Evolutionary conservation across 345 rosid genomes (phyloP).

Genomic region (Orychophragmus violaceus): DNA sequence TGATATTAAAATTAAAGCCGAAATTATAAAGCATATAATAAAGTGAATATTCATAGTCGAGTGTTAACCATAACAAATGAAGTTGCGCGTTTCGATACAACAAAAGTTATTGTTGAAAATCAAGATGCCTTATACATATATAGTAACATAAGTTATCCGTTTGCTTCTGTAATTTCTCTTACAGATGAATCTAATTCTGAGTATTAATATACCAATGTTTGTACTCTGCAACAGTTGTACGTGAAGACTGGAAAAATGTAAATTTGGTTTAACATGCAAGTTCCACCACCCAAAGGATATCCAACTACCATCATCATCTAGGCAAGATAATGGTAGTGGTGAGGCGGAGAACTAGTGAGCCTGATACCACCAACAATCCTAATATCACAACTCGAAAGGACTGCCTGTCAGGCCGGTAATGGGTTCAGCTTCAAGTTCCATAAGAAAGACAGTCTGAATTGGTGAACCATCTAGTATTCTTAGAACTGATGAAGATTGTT

Average conservation of each 20-base stretch:
- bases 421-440: constrained; percentile 1
- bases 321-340: constrained; percentile 37
- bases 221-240: constrained; percentile 54
- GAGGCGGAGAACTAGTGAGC: constrained; percentile 34
- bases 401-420: constrained; percentile 77
- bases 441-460: neutral
- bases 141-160: neutral
- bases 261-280: constrained; percentile 82
- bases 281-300: constrained; percentile 88
- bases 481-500: neutral
- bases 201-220: constrained; percentile 19
- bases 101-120: no score
- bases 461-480: neutral
- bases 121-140: constrained; percentile 3
- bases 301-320: constrained; percentile 33
- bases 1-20: no score
- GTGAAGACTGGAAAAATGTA: constrained; percentile 84
- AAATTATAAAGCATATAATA: no score
- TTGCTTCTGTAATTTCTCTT: neutral
- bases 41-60: no score
- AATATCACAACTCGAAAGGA: constrained; percentile 71
- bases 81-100: no score
- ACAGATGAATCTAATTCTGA: constrained; percentile 5
- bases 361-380: constrained; percentile 23
- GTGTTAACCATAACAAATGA: no score